phyloP scores from a whole-genome alignment of 2,329 filamentous ascomycete species.

The Alternaria angustiovoidea region DNA sequence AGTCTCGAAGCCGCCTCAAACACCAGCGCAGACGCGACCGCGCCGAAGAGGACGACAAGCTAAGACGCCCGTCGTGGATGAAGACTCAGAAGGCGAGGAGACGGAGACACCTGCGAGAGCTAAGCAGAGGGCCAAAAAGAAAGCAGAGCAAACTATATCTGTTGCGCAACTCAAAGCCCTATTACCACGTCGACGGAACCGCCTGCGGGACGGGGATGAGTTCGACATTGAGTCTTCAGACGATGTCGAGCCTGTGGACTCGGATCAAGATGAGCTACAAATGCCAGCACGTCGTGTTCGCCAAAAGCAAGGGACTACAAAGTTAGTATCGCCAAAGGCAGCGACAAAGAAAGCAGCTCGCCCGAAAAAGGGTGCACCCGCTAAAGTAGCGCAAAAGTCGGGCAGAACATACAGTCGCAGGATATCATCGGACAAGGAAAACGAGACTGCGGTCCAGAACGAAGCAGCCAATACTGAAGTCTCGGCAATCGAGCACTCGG shows the following conservation, averaged over 20 bases:
- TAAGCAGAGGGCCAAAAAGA: constrained; percentile 27
- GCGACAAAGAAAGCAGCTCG: constrained; percentile 36
- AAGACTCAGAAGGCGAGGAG: constrained; percentile 35
- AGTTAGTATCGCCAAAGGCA: constrained; percentile 32
- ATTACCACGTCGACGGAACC: constrained; percentile 53
- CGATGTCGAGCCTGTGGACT: constrained; percentile 41
- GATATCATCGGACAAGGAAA: constrained; percentile 56
- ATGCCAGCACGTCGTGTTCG: constrained; percentile 36
- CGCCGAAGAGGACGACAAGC: constrained; percentile 26
- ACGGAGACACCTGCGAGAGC: constrained; percentile 34
- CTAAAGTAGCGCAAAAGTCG: constrained; percentile 31
- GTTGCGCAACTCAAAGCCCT: constrained; percentile 57
- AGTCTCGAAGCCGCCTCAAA: constrained; percentile 22
- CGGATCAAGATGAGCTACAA: constrained; percentile 55
- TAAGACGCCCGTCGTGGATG: constrained; percentile 27
- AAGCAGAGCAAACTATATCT: constrained; percentile 46
- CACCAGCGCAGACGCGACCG: constrained; percentile 26
- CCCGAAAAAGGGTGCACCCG: constrained; percentile 30
- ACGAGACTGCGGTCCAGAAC: constrained; percentile 38
- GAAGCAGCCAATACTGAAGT: constrained; percentile 38
- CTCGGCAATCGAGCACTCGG: constrained; percentile 35
- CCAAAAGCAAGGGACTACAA: constrained; percentile 24
- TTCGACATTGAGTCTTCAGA: constrained; percentile 54
- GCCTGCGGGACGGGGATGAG: constrained; percentile 43
- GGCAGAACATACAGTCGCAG: constrained; percentile 46